Evolutionary conservation across 2,329 filamentous ascomycete species (phyloP), one percentile per base, ranked within the genome.

Genomic region (Ceratocystis eucalypticola): DNA sequence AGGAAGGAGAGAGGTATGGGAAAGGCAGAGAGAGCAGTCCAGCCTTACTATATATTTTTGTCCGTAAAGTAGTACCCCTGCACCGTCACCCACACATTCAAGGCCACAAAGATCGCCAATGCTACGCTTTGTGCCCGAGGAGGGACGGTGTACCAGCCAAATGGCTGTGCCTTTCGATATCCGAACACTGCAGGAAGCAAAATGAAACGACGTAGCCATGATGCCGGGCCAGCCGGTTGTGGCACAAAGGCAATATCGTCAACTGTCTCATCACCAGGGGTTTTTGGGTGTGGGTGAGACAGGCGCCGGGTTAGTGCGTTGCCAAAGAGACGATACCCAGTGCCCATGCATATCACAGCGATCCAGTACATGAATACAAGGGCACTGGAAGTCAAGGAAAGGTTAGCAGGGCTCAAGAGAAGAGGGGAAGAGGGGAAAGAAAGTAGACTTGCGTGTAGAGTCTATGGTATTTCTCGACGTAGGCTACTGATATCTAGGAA

Each of bases 101-200:
- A 65, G 0, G 74, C 1, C 2, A 77, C 67, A 55, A 80, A 80
- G 0, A 69, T 68, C 0, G 73, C 2, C 1, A 80, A 71, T 1
- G 77, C 77, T 0, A 79, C 68, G 0, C 74, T 76, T 69, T 80
- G 77, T n/a, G 79, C 70, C 2, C 77, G 71, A 0, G 77, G 76
- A 0, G 78, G 78, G 0, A 80, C 73, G 0, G 78, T 79, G 65
- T 75, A 77, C 74, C 77, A 80, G 37, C 77, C 76, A 2, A 78
- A 73, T 25, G 77, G 77, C 50, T 79, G 76, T 0, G 78, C 74
- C 64, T 74, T 77, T 17, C 73, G 73, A 44, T 76, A 72, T 0
- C 79, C 79, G 61, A 80, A 79, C 0, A 77, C 76, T 0, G 79
- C 78, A 0, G 78, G 78, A 0, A 78, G 68, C 0, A 72, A 71